phyloP scores from a whole-genome alignment of 169 alveolate genomes.

The Plasmodium adleri region DNA sequence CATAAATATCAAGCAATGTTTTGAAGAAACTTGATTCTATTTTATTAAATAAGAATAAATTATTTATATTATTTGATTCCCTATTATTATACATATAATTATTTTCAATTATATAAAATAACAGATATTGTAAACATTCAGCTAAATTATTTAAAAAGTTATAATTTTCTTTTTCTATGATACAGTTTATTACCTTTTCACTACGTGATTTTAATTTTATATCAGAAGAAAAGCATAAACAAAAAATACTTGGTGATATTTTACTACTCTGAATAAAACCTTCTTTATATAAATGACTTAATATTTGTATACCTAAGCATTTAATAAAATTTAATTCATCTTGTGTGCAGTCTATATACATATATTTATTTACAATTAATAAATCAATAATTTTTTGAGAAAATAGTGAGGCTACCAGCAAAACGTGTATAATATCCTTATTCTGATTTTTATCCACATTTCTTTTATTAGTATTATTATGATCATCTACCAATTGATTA shows the following conservation, averaged over 20 bases:
- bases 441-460: constrained; percentile 1
- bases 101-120: constrained; percentile 73
- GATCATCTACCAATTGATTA: neutral
- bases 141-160: constrained; percentile 51
- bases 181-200: constrained; percentile 49
- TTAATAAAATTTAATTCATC: constrained; percentile 50
- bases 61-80: neutral
- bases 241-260: constrained; percentile 44
- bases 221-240: constrained; percentile 53
- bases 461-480: neutral
- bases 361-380: constrained; percentile 30
- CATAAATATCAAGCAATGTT: constrained; percentile 46
- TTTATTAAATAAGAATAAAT: constrained; percentile 32
- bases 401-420: constrained; percentile 48
- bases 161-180: constrained; percentile 57
- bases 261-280: constrained; percentile 65
- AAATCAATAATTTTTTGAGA: constrained; percentile 36
- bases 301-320: constrained; percentile 56
- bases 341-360: constrained; percentile 53
- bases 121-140: constrained; percentile 59
- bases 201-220: constrained; percentile 39
- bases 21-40: constrained; percentile 49
- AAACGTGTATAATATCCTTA: constrained; percentile 57
- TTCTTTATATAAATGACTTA: constrained; percentile 48
- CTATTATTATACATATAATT: constrained; percentile 15